phyloP scores from a whole-genome alignment of 768 basidiomycete species.

The Leucosporidium creatinivorum region DNA sequence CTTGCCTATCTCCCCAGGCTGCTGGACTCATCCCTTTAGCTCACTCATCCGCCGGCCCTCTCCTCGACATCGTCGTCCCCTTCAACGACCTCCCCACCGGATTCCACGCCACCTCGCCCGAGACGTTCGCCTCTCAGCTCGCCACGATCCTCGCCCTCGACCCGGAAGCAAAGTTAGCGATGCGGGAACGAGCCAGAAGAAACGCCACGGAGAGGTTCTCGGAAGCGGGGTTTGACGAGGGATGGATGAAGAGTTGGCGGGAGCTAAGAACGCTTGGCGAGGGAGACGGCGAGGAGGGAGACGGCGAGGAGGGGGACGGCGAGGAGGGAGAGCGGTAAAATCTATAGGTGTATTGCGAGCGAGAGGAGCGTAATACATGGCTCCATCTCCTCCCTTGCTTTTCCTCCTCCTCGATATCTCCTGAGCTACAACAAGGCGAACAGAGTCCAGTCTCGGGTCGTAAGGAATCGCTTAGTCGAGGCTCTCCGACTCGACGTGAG shows the following conservation, averaged over 20 bases:
- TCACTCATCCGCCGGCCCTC: constrained; percentile 86
- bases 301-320: neutral
- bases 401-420: neutral
- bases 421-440: neutral
- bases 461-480: constrained; percentile 3
- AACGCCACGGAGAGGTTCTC: constrained; percentile 67
- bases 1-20: constrained; percentile 52
- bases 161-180: constrained; percentile 50
- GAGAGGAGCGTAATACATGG: neutral
- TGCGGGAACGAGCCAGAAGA: constrained; percentile 61
- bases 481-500: neutral
- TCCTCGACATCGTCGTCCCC: constrained; percentile 84
- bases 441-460: neutral
- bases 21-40: constrained; percentile 87
- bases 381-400: too few species aligned
- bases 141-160: constrained; percentile 54
- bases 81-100: constrained; percentile 59
- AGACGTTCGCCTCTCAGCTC: constrained; percentile 63
- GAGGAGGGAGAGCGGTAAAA: neutral
- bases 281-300: neutral
- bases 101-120: constrained; percentile 62
- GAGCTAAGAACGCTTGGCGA: constrained; percentile 2
- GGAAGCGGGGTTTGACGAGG: constrained; percentile 65
- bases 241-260: constrained; percentile 45
- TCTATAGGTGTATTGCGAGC: neutral